phyloP scores from a whole-genome alignment of 2,329 filamentous ascomycete species.

The Sarocladium oryzae region DNA sequence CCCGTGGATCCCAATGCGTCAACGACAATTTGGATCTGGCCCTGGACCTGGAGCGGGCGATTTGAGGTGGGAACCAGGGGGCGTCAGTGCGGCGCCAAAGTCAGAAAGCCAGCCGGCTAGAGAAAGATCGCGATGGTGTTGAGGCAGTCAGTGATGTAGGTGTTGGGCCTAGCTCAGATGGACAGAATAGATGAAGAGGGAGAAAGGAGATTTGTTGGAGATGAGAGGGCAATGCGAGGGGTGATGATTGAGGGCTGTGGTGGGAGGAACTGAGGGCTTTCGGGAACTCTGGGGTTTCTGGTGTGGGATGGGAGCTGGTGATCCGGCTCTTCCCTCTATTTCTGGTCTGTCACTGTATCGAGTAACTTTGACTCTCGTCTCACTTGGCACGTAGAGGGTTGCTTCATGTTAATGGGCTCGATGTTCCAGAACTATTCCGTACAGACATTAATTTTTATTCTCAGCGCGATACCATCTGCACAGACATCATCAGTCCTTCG shows the following conservation, averaged over 20 bases:
- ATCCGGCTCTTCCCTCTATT: not conserved
- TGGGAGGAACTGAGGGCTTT: not conserved
- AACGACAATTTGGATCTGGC: no score
- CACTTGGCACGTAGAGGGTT: not conserved
- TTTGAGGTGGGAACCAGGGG: not conserved
- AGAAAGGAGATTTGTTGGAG: not conserved
- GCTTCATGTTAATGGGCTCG: no score
- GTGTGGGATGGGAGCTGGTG: not conserved
- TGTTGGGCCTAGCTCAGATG: no score
- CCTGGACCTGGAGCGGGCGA: not conserved
- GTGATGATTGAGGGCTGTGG: not conserved
- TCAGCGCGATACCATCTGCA: no score
- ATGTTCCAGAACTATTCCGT: no score
- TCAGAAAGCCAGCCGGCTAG: not conserved
- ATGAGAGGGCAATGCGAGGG: not conserved
- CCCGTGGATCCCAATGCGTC: slow-evolving; percentile 3
- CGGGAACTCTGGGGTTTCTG: not conserved
- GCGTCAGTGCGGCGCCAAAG: not conserved
- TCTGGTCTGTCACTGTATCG: not conserved
- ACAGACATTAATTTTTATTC: no score
- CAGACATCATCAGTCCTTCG: no score
- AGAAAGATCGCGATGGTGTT: slow-evolving; percentile 6
- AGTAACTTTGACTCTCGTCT: not conserved
- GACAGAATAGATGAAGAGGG: not conserved
- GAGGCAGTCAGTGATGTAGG: no score